Conservation (phyloP, 371 early-diverging fungal species). For the Mortierella sp. region DNA sequence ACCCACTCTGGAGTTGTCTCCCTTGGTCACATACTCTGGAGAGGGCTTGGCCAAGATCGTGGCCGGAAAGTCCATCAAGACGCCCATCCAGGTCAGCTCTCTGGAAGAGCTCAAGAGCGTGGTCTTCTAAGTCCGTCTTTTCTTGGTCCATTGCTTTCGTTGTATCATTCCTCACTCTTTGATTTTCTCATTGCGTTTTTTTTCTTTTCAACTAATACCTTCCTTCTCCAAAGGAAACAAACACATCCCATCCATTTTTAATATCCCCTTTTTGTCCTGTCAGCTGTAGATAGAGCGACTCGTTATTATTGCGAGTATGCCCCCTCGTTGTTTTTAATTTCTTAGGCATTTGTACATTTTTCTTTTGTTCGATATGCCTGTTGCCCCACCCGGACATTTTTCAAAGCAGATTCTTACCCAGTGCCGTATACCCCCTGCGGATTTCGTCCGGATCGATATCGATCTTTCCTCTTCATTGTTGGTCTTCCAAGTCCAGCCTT, state of each 20-base stretch:
- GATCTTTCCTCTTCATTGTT: no score
- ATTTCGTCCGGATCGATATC: neutral
- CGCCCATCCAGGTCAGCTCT: conserved; percentile 28
- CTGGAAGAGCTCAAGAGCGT: conserved; percentile 38
- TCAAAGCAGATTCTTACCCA: neutral
- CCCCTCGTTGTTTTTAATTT: neutral
- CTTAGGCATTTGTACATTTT: neutral
- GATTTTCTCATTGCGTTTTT: neutral
- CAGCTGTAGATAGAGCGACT: conserved; percentile 23
- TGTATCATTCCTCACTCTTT: neutral
- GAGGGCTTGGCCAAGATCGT: conserved; percentile 80
- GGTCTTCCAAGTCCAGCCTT: no score
- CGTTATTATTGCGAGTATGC: conserved; percentile 1
- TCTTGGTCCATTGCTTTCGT: conserved; percentile 2
- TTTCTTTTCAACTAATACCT: conserved; percentile 2
- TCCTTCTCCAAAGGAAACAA: neutral
- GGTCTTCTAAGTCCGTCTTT: conserved; percentile 23
- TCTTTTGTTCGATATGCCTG: neutral
- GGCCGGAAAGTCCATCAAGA: conserved; percentile 43
- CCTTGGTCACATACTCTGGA: conserved; percentile 93
- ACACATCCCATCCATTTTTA: neutral
- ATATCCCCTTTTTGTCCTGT: no score
- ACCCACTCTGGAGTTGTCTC: conserved; percentile 84
- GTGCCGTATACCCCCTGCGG: conserved; percentile 10
- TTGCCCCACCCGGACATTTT: neutral